Base-by-base conservation (phyloP, 495 filamentous ascomycete species). In the Penicillium tannophilum region DNA sequence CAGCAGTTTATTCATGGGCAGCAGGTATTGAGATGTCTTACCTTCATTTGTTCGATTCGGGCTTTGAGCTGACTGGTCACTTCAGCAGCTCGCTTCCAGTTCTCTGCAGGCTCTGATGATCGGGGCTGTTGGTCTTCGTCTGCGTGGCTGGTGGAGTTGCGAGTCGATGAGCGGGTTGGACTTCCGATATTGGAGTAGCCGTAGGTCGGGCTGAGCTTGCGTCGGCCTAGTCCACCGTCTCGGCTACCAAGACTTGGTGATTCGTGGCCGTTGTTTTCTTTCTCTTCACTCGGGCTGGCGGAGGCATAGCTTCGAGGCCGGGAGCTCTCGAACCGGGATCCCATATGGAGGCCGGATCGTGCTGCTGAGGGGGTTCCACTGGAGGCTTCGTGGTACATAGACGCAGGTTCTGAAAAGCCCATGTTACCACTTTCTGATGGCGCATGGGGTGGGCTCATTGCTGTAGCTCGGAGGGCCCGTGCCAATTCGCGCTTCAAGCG, bases 31-130 rank as follows among this genome's bases (percentile, higher is more conserved):
- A 52, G 47, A 36, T n/a, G 41, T 72, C 83, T 46, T 62, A 88
- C 86, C 84, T 89, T 89, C 86, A 89, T 89, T 72, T 86, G 78
- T 81, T 99, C 95, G 72, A 99, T 99, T 73, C 93, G 84, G 44
- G 92, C 89, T 79, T 98, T 99, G 66, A 99, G 75, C 73, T 94
- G 92, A 72, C 90, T 97, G 42, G 95, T 99, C 11, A 99, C 95
- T 78, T 99, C 95, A n/a, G 94, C 94, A 30, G 95, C 95, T 63
- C 95, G 79, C 79, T 93, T 95, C 92, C 94, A 99, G 70, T 91
- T 97, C 75, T 97, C 94, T 46, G 91, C 88, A 12, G 86, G 88
- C 45, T 86, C 83, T 14, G 74, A 63, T 50, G 68, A 64, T 39
- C 72, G 60, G 14, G 64, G 66, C 14, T 70, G 69, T 7, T 41